phyloP scores from a whole-genome alignment of 2,329 filamentous ascomycete species.

The Penicillium concentricum region DNA sequence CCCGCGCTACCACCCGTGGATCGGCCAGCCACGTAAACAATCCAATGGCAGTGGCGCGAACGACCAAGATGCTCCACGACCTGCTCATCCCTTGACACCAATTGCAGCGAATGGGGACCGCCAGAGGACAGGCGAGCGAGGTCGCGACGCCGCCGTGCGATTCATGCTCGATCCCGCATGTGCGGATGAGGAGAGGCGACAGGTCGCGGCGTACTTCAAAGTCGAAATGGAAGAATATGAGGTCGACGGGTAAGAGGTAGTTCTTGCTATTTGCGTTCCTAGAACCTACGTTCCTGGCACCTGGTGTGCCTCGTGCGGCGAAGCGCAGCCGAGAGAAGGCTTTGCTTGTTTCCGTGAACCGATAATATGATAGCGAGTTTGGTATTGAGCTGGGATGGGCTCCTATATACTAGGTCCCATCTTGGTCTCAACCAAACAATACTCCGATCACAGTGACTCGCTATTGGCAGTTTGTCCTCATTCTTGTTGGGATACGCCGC shows the following conservation, averaged over 20 bases:
- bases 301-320: background rate
- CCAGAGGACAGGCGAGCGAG: conserved; percentile 43
- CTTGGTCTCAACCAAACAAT: background rate
- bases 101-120: conserved; percentile 47
- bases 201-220: conserved; percentile 67
- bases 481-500: background rate
- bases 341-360: background rate
- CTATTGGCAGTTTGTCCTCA: background rate
- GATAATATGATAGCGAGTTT: background rate
- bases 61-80: background rate
- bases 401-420: background rate
- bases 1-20: conserved; percentile 63
- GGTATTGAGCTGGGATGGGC: background rate
- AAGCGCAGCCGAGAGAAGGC: background rate
- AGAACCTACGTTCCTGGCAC: background rate
- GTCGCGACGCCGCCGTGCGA: conserved; percentile 72
- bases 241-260: conserved; percentile 33
- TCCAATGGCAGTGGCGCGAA: conserved; percentile 19
- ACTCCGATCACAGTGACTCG: background rate
- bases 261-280: background rate
- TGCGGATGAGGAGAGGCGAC: conserved; percentile 68
- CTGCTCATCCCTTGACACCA: conserved; percentile 45
- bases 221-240: conserved; percentile 70
- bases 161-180: conserved; percentile 84
- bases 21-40: conserved; percentile 28